phyloP scores from a whole-genome alignment of 2,329 filamentous ascomycete species.

The Alternaria sp. region DNA sequence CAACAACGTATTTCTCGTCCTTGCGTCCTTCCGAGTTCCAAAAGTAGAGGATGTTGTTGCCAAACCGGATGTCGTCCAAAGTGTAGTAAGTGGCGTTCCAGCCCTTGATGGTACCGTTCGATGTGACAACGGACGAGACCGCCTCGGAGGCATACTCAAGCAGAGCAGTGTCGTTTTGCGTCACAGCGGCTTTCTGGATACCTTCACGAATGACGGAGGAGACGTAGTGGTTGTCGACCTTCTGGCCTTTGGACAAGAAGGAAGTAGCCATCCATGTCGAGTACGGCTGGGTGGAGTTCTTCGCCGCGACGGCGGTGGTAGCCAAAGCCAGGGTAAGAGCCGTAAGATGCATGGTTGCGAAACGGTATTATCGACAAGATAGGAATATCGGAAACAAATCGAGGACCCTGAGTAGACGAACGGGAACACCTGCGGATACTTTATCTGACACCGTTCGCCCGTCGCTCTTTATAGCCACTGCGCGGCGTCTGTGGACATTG shows the following conservation, averaged over 20 bases:
- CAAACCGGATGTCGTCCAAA: conserved; percentile 58
- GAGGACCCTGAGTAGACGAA: neutral
- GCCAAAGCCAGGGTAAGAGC: conserved; percentile 30
- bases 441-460: neutral
- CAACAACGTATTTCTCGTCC: conserved; percentile 57
- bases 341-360: conserved; percentile 33
- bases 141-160: conserved; percentile 54
- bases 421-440: neutral
- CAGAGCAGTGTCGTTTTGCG: conserved; percentile 53
- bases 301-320: conserved; percentile 29
- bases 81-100: conserved; percentile 59
- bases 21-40: conserved; percentile 50
- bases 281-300: conserved; percentile 32
- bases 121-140: conserved; percentile 56
- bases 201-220: conserved; percentile 57
- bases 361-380: conserved; percentile 16
- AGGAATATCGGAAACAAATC: neutral
- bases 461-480: conserved; percentile 10
- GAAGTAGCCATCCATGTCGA: conserved; percentile 57
- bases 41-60: conserved; percentile 60
- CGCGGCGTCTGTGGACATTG: neutral
- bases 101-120: conserved; percentile 56
- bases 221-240: conserved; percentile 53
- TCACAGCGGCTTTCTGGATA: conserved; percentile 54
- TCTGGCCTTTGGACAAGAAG: conserved; percentile 51